These are phyloP conservation scores for Cystofilobasidium capitatum DNA, from an alignment of 768 basidiomycete species.

Conservation along the genomic window DNA sequence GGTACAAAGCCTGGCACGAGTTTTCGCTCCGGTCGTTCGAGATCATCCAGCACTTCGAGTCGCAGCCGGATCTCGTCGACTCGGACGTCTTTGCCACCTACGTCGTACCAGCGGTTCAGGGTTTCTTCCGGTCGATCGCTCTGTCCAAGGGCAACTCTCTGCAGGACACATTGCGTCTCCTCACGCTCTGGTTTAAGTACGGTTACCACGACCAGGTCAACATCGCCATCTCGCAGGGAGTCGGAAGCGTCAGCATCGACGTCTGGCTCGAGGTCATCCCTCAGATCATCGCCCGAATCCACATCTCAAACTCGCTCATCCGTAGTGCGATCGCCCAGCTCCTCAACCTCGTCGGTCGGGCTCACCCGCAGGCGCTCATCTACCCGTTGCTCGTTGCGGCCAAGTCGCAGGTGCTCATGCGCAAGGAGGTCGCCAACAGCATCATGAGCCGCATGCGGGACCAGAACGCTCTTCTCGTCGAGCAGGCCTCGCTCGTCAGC, in stretches of 20 bases:
- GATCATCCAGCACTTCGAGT: constrained; percentile 72
- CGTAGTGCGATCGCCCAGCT: constrained; percentile 79
- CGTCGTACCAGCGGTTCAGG: constrained; percentile 86
- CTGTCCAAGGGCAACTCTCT: constrained; percentile 80
- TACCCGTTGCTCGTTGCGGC: constrained; percentile 89
- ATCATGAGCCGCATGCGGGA: constrained; percentile 93
- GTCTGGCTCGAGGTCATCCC: constrained; percentile 99
- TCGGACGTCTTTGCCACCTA: constrained; percentile 62
- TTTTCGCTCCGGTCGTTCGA: constrained; percentile 97
- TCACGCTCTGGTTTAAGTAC: constrained; percentile 98
- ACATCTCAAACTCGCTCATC: constrained; percentile 80
- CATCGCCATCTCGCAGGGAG: constrained; percentile 75
- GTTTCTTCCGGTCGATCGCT: constrained; percentile 87
- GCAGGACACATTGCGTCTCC: constrained; percentile 82
- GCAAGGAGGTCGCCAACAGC: constrained; percentile 67
- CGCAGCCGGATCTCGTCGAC: constrained; percentile 49
- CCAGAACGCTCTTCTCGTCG: constrained; percentile 75
- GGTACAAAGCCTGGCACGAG: constrained; percentile 99
- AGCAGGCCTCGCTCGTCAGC: constrained; percentile 82
- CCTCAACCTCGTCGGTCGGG: constrained; percentile 83
- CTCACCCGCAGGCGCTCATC: constrained; percentile 93
- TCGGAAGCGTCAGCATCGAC: constrained; percentile 82
- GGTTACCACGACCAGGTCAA: constrained; percentile 83
- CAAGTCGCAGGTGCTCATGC: constrained; percentile 75
- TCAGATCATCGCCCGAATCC: constrained; percentile 95